phyloP scores from a whole-genome alignment of 306 rosid species.

The Cicer judaicum region DNA sequence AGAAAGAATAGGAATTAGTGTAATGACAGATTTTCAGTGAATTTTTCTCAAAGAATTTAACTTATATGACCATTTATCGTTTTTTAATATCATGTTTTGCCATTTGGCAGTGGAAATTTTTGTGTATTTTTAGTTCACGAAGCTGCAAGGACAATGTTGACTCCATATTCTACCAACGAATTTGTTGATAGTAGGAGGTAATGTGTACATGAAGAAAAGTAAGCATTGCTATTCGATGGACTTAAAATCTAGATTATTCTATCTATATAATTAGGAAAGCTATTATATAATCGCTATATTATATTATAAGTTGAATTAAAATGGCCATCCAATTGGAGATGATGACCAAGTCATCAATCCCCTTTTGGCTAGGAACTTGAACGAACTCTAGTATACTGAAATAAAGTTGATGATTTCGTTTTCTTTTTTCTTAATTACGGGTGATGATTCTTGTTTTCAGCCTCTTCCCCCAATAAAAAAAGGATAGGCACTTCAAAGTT shows the following conservation, averaged over 20 bases:
- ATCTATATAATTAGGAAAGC: too few relatives aligned
- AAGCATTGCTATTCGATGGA: background rate
- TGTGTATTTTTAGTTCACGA: slow-evolving; percentile 34
- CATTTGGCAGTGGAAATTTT: slow-evolving; percentile 35
- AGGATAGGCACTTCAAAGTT: background rate
- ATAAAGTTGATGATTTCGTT: too few relatives aligned
- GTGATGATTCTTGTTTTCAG: too few relatives aligned
- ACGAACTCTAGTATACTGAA: too few relatives aligned
- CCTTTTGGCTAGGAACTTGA: too few relatives aligned
- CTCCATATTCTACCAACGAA: slow-evolving; percentile 9
- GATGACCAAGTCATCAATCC: too few relatives aligned
- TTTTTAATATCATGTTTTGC: slow-evolving; percentile 25
- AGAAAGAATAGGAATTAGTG: slow-evolving; percentile 45
- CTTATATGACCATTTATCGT: slow-evolving; percentile 29
- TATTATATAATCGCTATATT: too few relatives aligned
- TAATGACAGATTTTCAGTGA: slow-evolving; percentile 39
- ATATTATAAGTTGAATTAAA: too few relatives aligned
- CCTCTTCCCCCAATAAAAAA: too few relatives aligned
- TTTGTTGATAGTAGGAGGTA: background rate
- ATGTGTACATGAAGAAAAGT: background rate
- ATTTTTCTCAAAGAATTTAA: slow-evolving; percentile 31
- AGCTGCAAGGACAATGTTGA: slow-evolving; percentile 22
- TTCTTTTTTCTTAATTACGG: too few relatives aligned
- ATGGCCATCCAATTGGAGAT: too few relatives aligned
- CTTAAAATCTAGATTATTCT: too few relatives aligned